Evolutionary conservation across 257 asterid genomes (phyloP), one percentile per base, ranked within the genome.

Genomic region (Rubia yunnanensis): DNA sequence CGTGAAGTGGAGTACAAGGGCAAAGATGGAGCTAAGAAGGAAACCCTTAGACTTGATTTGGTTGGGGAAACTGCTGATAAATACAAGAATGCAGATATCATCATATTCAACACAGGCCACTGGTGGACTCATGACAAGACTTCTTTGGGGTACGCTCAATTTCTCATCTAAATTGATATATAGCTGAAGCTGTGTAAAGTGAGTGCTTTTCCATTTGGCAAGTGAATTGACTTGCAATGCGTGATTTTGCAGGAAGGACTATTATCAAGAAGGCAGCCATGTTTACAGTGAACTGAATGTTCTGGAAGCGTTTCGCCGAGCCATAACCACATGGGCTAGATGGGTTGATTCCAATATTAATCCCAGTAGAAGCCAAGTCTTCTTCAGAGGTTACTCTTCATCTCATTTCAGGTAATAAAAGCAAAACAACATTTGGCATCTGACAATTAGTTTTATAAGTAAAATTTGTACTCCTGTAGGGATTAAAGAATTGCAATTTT

Each of bases 51-150:
- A 20, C 85, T 88, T n/a, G 95, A 88, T 70, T 70, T 80, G 5
- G 67, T 85, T 13, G 92, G 81, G 48, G 74, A 74, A 50, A 55
- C 83, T 41, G 78, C 82, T 15, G 78, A 68, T 22, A 65, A 72
- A 55, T 83, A 78, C 72, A 83, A 78, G 57, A 77, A 68, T 73
- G 90, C 95, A 18, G 95, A 85, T 68, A 65, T 88, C 71, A 73
- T 88, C 35, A 70, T 81, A 56, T 88, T 88, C 80, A 88, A 88
- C 84, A 85, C 95, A 0, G 95, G 92, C 31, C 91, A 88, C 66
- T 88, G 95, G 95, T 88, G 95, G 95, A 88, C 95, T 34, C 95
- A 88, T 55, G 90, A 82, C 76, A 88, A 83, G 74, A 88, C 95
- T 68, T 72, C 88, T 10, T 65, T 72, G 63, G 95, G 92, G 95